These are phyloP conservation scores for Herpotrichia juniperi DNA, from an alignment of 2,329 filamentous ascomycete genomes.

Conservation along the genomic window DNA sequence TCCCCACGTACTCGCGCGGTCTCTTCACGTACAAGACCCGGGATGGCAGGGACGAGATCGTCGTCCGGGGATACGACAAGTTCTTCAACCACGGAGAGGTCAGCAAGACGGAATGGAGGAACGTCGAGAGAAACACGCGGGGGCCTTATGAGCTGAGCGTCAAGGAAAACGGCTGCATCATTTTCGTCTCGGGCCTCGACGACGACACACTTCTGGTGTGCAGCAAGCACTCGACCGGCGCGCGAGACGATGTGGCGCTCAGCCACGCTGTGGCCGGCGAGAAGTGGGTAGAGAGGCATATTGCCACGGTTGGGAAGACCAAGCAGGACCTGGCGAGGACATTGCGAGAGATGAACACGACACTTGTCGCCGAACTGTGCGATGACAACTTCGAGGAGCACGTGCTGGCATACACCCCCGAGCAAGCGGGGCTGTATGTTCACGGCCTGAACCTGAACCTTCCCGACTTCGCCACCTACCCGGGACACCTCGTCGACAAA, in stretches of 20 bases:
- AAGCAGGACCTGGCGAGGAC: slow-evolving; percentile 78
- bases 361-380: slow-evolving; percentile 93
- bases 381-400: slow-evolving; percentile 98
- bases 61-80: slow-evolving; percentile 92
- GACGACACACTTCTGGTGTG: slow-evolving; percentile 92
- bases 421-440: slow-evolving; percentile 87
- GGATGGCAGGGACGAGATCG: slow-evolving; percentile 75
- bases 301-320: slow-evolving; percentile 77
- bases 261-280: slow-evolving; percentile 90
- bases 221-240: slow-evolving; percentile 96
- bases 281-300: slow-evolving; percentile 78
- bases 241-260: slow-evolving; percentile 69
- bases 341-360: slow-evolving; percentile 82
- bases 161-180: slow-evolving; percentile 99
- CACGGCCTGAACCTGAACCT: slow-evolving; percentile 96
- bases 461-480: slow-evolving; percentile 88
- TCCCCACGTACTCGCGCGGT: slow-evolving; percentile 92
- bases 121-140: slow-evolving; percentile 75
- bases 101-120: slow-evolving; percentile 78
- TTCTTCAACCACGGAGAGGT: slow-evolving; percentile 96
- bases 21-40: slow-evolving; percentile 83
- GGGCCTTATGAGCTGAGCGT: slow-evolving; percentile 95
- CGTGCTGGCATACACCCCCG: slow-evolving; percentile 84
- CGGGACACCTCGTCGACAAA: slow-evolving; percentile 79
- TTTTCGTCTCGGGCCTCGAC: slow-evolving; percentile 91